Percentiles rank a stretch among this genome's conserved stretches.
Evolutionary conservation across 208 protist genomes (phyloP).

Genomic region (Vickermania spadyakhi): DNA sequence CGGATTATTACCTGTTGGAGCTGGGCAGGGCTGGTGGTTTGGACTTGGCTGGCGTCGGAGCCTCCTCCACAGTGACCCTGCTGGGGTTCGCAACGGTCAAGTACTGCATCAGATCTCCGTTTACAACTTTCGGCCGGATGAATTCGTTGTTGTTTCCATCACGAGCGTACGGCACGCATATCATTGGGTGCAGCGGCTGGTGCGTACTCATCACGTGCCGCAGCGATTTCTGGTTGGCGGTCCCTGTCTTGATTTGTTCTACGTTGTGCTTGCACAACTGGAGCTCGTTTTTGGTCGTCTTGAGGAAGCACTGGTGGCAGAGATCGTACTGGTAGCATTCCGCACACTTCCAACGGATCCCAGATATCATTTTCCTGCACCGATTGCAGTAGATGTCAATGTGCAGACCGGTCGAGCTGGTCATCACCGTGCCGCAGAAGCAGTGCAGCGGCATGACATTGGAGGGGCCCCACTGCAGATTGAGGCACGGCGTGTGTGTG

Average conservation of each 20-base stretch:
- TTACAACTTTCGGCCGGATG: slow-evolving; percentile 9
- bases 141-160: slow-evolving; percentile 20
- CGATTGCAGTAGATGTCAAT: slow-evolving; percentile 65
- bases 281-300: slow-evolving; percentile 4
- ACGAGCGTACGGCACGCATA: slow-evolving; percentile 29
- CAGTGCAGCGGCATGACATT: slow-evolving; percentile 50
- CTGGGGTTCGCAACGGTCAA: not conserved
- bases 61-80: not conserved
- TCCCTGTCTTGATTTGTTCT: slow-evolving; percentile 2
- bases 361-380: slow-evolving; percentile 43
- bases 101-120: not conserved
- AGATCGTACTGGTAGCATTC: slow-evolving; percentile 75
- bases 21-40: too few species aligned
- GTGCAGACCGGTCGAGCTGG: slow-evolving; percentile 31
- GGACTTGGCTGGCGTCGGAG: too few species aligned
- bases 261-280: not conserved
- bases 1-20: too few species aligned
- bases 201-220: slow-evolving; percentile 6
- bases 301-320: slow-evolving; percentile 40
- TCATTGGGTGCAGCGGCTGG: slow-evolving; percentile 31
- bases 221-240: not conserved
- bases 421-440: slow-evolving; percentile 29
- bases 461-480: slow-evolving; percentile 67
- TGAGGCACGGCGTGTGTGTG: slow-evolving; percentile 6
- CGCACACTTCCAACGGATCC: slow-evolving; percentile 75